phyloP scores from a whole-genome alignment of 352 stramenopile genomes.

The Phytophthora pseudosyringae region DNA sequence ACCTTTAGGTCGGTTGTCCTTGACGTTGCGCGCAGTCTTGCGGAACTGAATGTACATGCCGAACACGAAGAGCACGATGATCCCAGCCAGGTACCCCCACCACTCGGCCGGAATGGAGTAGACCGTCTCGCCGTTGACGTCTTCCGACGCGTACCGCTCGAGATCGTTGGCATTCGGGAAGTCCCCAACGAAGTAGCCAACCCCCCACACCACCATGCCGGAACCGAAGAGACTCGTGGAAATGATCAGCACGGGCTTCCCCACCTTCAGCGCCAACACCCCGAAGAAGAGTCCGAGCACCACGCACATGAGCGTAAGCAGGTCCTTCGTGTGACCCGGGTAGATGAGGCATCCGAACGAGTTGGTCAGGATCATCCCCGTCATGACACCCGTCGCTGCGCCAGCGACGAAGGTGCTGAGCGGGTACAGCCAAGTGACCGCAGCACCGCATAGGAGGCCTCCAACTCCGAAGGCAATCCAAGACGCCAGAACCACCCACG shows the following conservation, averaged over 20 bases:
- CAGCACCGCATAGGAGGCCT: conserved; percentile 41
- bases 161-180: conserved; percentile 48
- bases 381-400: conserved; percentile 47
- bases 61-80: conserved; percentile 49
- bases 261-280: conserved; percentile 44
- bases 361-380: conserved; percentile 45
- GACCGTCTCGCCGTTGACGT: conserved; percentile 34
- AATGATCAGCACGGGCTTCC: conserved; percentile 53
- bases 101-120: conserved; percentile 51
- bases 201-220: conserved; percentile 42
- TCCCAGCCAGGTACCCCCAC: conserved; percentile 54
- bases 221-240: conserved; percentile 54
- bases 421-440: conserved; percentile 47
- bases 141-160: conserved; percentile 33
- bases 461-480: conserved; percentile 59
- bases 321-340: conserved; percentile 43
- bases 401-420: conserved; percentile 57
- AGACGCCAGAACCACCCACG: conserved; percentile 50
- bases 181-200: conserved; percentile 60
- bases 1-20: conserved; percentile 17
- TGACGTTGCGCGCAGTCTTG: conserved; percentile 42
- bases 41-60: conserved; percentile 57
- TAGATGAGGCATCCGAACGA: conserved; percentile 53
- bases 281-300: conserved; percentile 45
- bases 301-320: conserved; percentile 42